Percentiles rank a stretch among this genome's conserved stretches.
Evolutionary conservation across 164 flowering plant species (phyloP).

Genomic region (Vitis labrusca): DNA sequence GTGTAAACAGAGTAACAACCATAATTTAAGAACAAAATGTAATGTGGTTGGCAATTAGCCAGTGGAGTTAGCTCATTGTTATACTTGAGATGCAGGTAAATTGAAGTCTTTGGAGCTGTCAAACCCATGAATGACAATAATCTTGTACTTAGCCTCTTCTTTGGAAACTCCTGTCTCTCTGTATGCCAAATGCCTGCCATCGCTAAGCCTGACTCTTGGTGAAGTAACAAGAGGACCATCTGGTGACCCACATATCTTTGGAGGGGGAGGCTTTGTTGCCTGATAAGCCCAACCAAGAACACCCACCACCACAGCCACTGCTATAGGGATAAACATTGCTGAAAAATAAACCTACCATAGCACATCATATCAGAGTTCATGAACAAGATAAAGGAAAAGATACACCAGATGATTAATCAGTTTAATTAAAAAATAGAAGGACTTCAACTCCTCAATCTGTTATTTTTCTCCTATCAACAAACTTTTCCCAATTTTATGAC

Average conservation of each 20-base stretch:
- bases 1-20: too few species aligned
- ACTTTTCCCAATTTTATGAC: too few species aligned
- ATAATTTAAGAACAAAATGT: too few species aligned
- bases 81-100: slow-evolving; percentile 31
- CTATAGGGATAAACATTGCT: slow-evolving; percentile 35
- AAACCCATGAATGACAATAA: slow-evolving; percentile 49
- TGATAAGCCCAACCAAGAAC: slow-evolving; percentile 43
- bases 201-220: slow-evolving; percentile 50
- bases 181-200: slow-evolving; percentile 66
- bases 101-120: slow-evolving; percentile 29
- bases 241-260: slow-evolving; percentile 48
- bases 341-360: neutral
- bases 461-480: too few species aligned
- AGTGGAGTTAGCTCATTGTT: neutral
- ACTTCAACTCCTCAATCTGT: too few species aligned
- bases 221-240: slow-evolving; percentile 54
- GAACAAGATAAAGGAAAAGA: too few species aligned
- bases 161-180: slow-evolving; percentile 49
- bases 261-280: slow-evolving; percentile 45
- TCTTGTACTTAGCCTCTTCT: slow-evolving; percentile 47
- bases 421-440: too few species aligned
- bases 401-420: too few species aligned
- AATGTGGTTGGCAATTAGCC: neutral
- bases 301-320: slow-evolving; percentile 28
- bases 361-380: neutral